Base-by-base conservation (phyloP, 1,284 basidiomycete genomes). In the Rhodotorula mucilaginosa region DNA sequence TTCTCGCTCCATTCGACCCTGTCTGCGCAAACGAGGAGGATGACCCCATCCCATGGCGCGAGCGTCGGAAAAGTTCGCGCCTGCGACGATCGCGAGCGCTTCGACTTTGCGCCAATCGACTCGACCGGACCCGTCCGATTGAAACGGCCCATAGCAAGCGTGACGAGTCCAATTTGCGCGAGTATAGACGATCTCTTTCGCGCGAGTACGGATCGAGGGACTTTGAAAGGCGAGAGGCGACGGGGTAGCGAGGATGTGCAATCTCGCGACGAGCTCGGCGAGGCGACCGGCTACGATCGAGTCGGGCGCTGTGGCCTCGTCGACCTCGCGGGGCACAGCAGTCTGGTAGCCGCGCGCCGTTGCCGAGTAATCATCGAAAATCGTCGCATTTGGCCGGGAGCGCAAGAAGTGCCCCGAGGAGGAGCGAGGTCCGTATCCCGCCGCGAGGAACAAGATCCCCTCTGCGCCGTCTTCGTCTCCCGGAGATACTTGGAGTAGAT, bases 161-260 rank as follows among this genome's bases (percentile, higher is more conserved):
- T 13, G 3, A 0, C 49, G 31, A 0, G 31, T 23, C 39, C 56
- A 68, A 46, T 70, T 70, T 15, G n/a, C n/a, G 2, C 49, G 44
- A 23, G 68, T 67, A 62, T 75, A 75, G 31, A 73, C 74, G 58
- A 67, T 68, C 39, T 75, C 71, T 8, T 59, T 46, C 1, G 74
- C 74, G 31, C 47, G 29, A 15, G 67, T 70, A 3, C 67, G 66
- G 29, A 60, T 18, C 10, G 52, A 21, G 16, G 49, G 65, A 18
- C 54, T 47, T 5, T 58, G 19, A 26, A 65, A 21, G 8, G 59
- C 52, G 62, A 58, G 64, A 1, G 58, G 49, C 0, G 48, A 58
- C 3, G 74, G 71, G 0, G 69, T 73, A 18, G 71, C 47, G 44
- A 75, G 62, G 18, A 26, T 39, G 61, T 75, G 71, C 19, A 75